These are phyloP conservation scores for Candida broadrunensis DNA, from an alignment of 805 yeast genomes.

Conservation along the genomic window DNA sequence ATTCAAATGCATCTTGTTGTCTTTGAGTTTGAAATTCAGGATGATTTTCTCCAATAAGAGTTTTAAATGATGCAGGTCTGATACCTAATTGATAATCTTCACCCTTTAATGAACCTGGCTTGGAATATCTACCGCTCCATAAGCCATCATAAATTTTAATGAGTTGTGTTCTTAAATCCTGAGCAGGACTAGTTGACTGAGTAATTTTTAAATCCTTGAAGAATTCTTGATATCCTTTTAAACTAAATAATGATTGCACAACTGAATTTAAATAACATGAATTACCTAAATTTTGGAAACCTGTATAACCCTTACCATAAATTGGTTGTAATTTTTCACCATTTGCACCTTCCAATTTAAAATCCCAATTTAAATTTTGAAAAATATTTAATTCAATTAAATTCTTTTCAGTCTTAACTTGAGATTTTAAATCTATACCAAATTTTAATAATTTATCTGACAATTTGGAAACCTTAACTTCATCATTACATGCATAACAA, in stretches of 20 bases:
- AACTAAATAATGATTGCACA: conserved; percentile 63
- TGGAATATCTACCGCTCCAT: conserved; percentile 67
- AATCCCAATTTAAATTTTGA: conserved; percentile 92
- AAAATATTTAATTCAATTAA: conserved; percentile 88
- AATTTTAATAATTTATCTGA: conserved; percentile 47
- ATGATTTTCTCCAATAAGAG: conserved; percentile 73
- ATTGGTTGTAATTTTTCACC: conserved; percentile 66
- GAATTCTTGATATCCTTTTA: conserved; percentile 33
- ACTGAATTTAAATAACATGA: conserved; percentile 88
- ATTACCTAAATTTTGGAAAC: conserved; percentile 86
- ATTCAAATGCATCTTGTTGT: conserved; percentile 96
- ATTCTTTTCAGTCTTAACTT: conserved; percentile 79
- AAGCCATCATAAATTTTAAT: conserved; percentile 79
- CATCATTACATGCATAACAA: conserved; percentile 89
- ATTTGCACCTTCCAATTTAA: conserved; percentile 67
- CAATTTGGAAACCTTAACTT: conserved; percentile 68
- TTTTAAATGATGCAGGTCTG: conserved; percentile 72
- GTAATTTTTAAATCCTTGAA: conserved; percentile 35
- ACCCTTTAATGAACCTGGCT: conserved; percentile 44
- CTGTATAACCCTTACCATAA: conserved; percentile 76
- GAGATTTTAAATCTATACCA: conserved; percentile 60
- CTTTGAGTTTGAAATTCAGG: conserved; percentile 79
- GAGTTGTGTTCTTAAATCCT: conserved; percentile 71
- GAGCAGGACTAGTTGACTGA: conserved; percentile 48
- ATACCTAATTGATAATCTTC: conserved; percentile 71